Conservation (phyloP, 805 yeast species). For the Trichomonascus vanleenenianus region DNA sequence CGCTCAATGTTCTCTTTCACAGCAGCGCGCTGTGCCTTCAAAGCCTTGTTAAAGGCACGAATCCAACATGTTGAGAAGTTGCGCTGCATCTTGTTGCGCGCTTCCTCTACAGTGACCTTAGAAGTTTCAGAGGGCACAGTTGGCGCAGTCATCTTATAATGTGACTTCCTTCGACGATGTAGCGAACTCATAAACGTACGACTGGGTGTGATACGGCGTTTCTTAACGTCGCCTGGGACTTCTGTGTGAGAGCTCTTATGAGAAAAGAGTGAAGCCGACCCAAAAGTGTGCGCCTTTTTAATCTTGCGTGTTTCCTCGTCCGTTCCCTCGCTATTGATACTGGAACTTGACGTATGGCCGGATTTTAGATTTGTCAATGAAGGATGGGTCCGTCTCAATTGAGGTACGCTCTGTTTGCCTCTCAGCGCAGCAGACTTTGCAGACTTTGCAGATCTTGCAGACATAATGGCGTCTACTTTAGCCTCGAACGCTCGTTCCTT, state of each 20-base stretch:
- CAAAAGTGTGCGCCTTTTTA: background rate
- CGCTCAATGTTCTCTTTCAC: slow-evolving; percentile 32
- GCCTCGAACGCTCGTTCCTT: slow-evolving; percentile 39
- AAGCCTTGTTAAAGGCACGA: slow-evolving; percentile 41
- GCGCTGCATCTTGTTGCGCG: slow-evolving; percentile 34
- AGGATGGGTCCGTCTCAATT: background rate
- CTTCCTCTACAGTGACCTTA: slow-evolving; percentile 24
- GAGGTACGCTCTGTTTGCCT: slow-evolving; percentile 5
- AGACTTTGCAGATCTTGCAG: slow-evolving; percentile 7
- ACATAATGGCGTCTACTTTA: slow-evolving; percentile 21
- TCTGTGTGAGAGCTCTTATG: background rate
- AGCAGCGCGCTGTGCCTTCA: slow-evolving; percentile 24
- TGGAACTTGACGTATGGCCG: background rate
- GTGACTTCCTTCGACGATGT: too few relatives aligned
- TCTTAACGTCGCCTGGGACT: background rate
- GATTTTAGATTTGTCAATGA: too few relatives aligned
- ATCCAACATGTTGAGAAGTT: slow-evolving; percentile 66
- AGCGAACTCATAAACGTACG: background rate
- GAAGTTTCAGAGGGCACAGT: background rate
- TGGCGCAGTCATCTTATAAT: background rate
- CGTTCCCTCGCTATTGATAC: background rate
- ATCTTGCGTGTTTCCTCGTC: background rate
- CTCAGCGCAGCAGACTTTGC: slow-evolving; percentile 3
- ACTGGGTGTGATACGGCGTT: background rate
- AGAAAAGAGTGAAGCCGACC: too few relatives aligned